A percentile compares a stretch with the other conserved stretches of the same genome.
phyloP scores from a whole-genome alignment of 208 protist genomes.

The Leishmania tropica region DNA sequence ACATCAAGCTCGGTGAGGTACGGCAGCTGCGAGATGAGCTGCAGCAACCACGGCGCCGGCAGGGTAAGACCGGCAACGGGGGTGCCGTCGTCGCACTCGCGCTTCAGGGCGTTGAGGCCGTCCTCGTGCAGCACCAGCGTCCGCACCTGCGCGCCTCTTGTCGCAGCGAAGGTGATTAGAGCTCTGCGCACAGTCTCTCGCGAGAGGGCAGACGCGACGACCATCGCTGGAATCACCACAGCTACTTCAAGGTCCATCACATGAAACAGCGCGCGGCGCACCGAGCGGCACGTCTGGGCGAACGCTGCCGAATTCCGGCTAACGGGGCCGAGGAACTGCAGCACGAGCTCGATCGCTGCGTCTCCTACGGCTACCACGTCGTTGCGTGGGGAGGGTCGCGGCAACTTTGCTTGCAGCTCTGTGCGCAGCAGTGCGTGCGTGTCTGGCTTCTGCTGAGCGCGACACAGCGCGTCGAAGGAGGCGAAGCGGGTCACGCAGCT shows the following conservation, averaged over 20 bases:
- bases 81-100: slow-evolving; percentile 33
- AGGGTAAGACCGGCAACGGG: slow-evolving; percentile 19
- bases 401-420: slow-evolving; percentile 40
- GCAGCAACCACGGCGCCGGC: slow-evolving; percentile 32
- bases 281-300: slow-evolving; percentile 47
- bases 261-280: slow-evolving; percentile 41
- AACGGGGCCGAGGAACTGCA: slow-evolving; percentile 33
- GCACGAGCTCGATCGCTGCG: slow-evolving; percentile 33
- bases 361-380: slow-evolving; percentile 46
- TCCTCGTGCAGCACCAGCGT: slow-evolving; percentile 34
- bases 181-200: slow-evolving; percentile 24
- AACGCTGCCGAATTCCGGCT: slow-evolving; percentile 38
- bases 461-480: slow-evolving; percentile 37
- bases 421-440: slow-evolving; percentile 38
- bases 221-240: slow-evolving; percentile 51
- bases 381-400: slow-evolving; percentile 40
- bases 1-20: slow-evolving; percentile 66
- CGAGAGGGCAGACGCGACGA: slow-evolving; percentile 27
- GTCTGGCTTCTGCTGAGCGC: slow-evolving; percentile 33
- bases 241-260: slow-evolving; percentile 23
- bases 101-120: slow-evolving; percentile 34
- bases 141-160: slow-evolving; percentile 37
- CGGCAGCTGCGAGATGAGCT: slow-evolving; percentile 47
- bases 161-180: slow-evolving; percentile 37
- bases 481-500: slow-evolving; percentile 39